Evolutionary conservation across 345 rosid genomes (phyloP).

Genomic region (Brassica incana): DNA sequence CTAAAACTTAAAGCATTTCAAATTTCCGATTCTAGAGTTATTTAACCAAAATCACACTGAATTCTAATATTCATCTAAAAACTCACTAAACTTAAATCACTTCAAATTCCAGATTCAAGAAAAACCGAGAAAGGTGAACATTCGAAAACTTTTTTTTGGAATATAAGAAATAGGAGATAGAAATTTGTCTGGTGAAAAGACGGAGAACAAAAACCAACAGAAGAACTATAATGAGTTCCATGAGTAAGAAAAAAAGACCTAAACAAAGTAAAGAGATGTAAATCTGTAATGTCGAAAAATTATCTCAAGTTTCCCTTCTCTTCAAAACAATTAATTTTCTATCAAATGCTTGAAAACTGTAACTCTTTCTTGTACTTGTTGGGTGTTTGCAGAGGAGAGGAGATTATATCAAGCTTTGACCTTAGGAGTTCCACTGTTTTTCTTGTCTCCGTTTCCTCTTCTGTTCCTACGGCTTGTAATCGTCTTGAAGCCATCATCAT

Average conservation of each 20-base stretch:
- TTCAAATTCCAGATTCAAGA: too few relatives aligned
- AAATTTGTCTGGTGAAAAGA: not conserved
- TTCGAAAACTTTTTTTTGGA: not conserved
- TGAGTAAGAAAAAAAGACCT: slow-evolving; percentile 4
- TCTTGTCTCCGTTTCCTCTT: slow-evolving; percentile 17
- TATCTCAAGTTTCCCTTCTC: slow-evolving; percentile 24
- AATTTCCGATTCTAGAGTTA: too few relatives aligned
- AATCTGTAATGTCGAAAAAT: slow-evolving; percentile 20
- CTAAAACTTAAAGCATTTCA: too few relatives aligned
- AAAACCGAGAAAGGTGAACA: not conserved
- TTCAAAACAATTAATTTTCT: not conserved
- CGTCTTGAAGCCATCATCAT: slow-evolving; percentile 21
- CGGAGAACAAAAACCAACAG: not conserved
- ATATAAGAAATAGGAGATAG: not conserved
- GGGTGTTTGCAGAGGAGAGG: not conserved
- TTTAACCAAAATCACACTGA: too few relatives aligned
- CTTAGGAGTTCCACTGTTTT: slow-evolving; percentile 1
- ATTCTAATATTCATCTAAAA: too few relatives aligned
- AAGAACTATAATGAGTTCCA: not conserved
- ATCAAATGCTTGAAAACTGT: slow-evolving; percentile 6
- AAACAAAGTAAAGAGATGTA: slow-evolving; percentile 9
- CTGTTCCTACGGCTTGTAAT: slow-evolving; percentile 25
- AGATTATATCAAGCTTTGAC: slow-evolving; percentile 12
- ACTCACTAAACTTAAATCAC: too few relatives aligned
- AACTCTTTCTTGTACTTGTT: slow-evolving; percentile 15